Evolutionary conservation across 805 yeast genomes (phyloP), one percentile per base, ranked within the genome.

Genomic region (Saturnispora diversa): DNA sequence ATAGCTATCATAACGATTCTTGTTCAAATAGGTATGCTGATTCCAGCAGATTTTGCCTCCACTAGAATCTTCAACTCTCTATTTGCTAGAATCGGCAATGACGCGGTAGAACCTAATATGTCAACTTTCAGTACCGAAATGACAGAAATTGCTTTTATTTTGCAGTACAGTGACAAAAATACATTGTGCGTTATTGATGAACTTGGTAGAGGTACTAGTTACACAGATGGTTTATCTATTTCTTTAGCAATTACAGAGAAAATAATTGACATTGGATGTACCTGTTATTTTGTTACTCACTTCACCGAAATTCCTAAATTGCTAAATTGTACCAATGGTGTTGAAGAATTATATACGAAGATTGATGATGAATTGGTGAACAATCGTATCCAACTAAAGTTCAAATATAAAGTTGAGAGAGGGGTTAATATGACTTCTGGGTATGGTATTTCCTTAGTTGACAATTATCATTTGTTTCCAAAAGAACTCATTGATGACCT

Each of bases 21-120:
- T 68, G 71, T 76, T 0, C 84, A 78, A 50, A 68, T 75, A 22
- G 84, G 84, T 0, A 67, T 73, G 8, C 72, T 62, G 25, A 38
- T 70, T 1, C 74, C 75, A 0, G 74, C 75, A 8, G 60, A 60
- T 4, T 56, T 52, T 45, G 77, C 72, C 1, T 51, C 48, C 5
- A 39, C 72, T 21, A 72, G 66, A 3, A 57, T 72, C 2, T 69
- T 61, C 40, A 50, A 54, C 1, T 57, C 59, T 12, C 43, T 69
- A 5, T 64, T 63, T 37, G 64, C 72, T 0, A 50, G 72, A 29
- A 53, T 66, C 1, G 57, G 66, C 13, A 59, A 54, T 19, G 72
- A 68, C 47, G 48, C 50, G 4, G 39, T 49, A 15, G 65, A 60
- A 30, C 38, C 55, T 9, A 62, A 56, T 19, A 54, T 65, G 6